phyloP scores from a whole-genome alignment of 306 rosid genomes.

The Sesbania bispinosa region DNA sequence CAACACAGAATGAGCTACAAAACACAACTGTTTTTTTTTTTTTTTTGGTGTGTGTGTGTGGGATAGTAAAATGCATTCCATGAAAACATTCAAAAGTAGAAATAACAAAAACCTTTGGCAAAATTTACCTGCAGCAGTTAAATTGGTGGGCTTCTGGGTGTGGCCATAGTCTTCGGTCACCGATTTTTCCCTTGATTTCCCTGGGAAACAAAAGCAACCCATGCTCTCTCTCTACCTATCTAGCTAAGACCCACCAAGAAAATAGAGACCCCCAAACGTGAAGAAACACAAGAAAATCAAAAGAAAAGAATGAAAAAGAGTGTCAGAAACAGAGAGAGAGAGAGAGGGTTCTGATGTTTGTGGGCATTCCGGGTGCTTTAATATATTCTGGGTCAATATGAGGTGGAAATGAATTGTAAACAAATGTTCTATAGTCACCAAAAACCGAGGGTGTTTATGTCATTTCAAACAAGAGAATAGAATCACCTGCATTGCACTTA shows the following conservation, averaged over 20 bases:
- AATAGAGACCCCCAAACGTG: not conserved
- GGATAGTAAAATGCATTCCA: not conserved
- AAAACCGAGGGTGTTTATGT: slow-evolving; percentile 18
- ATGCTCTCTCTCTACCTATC: slow-evolving; percentile 33
- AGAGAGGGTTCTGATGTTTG: not conserved
- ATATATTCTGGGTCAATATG: slow-evolving; percentile 19
- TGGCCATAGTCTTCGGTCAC: slow-evolving; percentile 4
- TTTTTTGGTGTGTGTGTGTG: too few relatives aligned
- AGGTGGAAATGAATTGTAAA: slow-evolving; percentile 23
- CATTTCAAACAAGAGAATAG: not conserved
- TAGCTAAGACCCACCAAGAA: slow-evolving; percentile 22
- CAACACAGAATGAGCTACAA: slow-evolving; percentile 17
- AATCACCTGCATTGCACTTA: not conserved
- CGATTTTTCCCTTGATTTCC: slow-evolving; percentile 38
- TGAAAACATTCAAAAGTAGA: not conserved
- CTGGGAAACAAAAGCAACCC: slow-evolving; percentile 63
- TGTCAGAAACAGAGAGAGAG: slow-evolving; percentile 3
- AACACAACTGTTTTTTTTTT: not conserved
- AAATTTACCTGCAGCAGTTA: slow-evolving; percentile 34
- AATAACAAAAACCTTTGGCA: not conserved
- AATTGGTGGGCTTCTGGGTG: slow-evolving; percentile 39
- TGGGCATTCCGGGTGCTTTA: not conserved
- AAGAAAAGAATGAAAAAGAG: not conserved
- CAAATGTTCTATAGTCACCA: not conserved
- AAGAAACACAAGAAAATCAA: not conserved